phyloP scores from a whole-genome alignment of 2,329 filamentous ascomycete species.

The Beauveria caledonica region DNA sequence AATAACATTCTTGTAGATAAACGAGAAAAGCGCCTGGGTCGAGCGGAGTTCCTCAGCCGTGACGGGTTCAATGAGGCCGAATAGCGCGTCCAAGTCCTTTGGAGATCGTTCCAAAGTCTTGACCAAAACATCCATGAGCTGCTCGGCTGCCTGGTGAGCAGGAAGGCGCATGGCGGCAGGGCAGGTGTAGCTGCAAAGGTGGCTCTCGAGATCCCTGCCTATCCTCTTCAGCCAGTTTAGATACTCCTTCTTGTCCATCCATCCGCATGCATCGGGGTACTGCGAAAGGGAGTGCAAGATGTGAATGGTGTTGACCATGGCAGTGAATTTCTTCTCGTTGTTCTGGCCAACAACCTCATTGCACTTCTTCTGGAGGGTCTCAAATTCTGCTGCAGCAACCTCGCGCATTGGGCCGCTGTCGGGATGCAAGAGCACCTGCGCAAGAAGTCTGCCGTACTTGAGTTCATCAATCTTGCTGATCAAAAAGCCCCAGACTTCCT shows the following conservation, averaged over 20 bases:
- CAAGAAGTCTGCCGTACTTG: constrained; percentile 83
- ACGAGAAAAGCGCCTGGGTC: constrained; percentile 66
- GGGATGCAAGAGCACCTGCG: constrained; percentile 71
- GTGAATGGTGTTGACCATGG: constrained; percentile 81
- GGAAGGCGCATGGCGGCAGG: constrained; percentile 68
- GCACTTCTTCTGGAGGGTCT: constrained; percentile 60
- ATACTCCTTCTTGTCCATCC: constrained; percentile 61
- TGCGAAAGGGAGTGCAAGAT: constrained; percentile 71
- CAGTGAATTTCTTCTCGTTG: constrained; percentile 58
- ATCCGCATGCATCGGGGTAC: constrained; percentile 55
- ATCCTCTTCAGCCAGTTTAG: constrained; percentile 54
- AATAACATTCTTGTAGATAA: constrained; percentile 80
- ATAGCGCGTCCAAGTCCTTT: constrained; percentile 73
- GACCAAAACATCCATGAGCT: constrained; percentile 77
- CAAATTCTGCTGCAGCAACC: constrained; percentile 63
- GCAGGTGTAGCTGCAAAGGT: constrained; percentile 62
- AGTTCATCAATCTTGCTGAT: constrained; percentile 73
- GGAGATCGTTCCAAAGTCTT: constrained; percentile 68
- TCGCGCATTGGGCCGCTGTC: constrained; percentile 69
- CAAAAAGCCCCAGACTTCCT: constrained; percentile 77
- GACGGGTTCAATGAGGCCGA: constrained; percentile 74
- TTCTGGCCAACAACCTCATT: constrained; percentile 56
- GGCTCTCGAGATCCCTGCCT: constrained; percentile 70
- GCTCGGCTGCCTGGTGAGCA: constrained; percentile 81
- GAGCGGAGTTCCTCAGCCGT: constrained; percentile 75